Evolutionary conservation across 2,329 filamentous ascomycete genomes (phyloP).

Genomic region (Aspergillus fumigatiaffinis): DNA sequence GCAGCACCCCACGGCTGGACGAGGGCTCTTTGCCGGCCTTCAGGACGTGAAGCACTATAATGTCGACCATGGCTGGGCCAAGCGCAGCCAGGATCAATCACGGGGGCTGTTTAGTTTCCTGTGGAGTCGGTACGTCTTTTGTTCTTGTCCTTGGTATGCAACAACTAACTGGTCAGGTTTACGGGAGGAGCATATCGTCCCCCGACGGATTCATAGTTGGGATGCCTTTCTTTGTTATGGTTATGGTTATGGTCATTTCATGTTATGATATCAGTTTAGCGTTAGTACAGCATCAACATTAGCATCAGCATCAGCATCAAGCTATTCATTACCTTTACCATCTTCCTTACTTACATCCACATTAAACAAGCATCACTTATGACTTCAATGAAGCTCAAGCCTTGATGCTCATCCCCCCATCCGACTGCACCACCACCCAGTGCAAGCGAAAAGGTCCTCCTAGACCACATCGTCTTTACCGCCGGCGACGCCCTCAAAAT

Average conservation of each 20-base stretch:
- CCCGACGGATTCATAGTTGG: conserved; percentile 1
- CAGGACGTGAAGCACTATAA: conserved; percentile 38
- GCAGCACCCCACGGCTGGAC: conserved; percentile 31
- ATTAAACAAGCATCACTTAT: neutral
- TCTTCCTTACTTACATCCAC: neutral
- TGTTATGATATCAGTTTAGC: neutral
- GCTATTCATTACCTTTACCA: neutral
- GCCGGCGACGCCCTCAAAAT: too few relatives aligned
- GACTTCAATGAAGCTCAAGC: too few relatives aligned
- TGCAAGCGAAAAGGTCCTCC: too few relatives aligned
- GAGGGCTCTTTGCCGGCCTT: conserved; percentile 37
- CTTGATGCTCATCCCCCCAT: conserved; percentile 36
- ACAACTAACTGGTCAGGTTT: conserved; percentile 10
- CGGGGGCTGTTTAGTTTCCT: conserved; percentile 12
- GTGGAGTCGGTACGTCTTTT: conserved; percentile 21
- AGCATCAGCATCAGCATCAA: too few relatives aligned
- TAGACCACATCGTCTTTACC: too few relatives aligned
- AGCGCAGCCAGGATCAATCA: conserved; percentile 18
- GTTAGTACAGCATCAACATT: neutral
- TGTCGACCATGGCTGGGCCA: conserved; percentile 35
- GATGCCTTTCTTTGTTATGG: neutral
- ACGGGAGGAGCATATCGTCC: conserved; percentile 10
- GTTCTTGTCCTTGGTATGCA: too few relatives aligned
- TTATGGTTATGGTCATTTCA: too few relatives aligned
- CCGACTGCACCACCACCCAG: conserved; percentile 27